A percentile compares a stretch with the other conserved stretches of the same genome.
These are phyloP conservation scores for Achaetomium macrosporum DNA, from an alignment of 2,329 filamentous ascomycete species.

Conservation along the genomic window DNA sequence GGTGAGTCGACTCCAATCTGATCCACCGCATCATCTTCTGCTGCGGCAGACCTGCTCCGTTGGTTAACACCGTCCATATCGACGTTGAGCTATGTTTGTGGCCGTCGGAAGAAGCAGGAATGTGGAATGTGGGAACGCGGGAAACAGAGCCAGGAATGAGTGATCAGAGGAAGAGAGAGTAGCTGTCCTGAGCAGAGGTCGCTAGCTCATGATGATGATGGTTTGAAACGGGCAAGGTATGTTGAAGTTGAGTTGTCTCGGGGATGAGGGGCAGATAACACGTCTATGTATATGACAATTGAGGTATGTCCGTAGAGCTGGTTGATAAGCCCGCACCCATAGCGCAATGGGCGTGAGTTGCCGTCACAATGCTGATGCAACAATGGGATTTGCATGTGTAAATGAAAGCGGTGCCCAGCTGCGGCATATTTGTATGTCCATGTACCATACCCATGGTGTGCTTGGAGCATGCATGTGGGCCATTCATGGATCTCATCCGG, in stretches of 20 bases:
- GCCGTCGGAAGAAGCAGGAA: constrained; percentile 14
- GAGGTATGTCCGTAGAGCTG: not conserved
- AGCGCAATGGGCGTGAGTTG: constrained; percentile 12
- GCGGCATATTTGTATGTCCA: constrained; percentile 25
- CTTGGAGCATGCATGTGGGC: constrained; percentile 8
- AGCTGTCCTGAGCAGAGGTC: constrained; percentile 16
- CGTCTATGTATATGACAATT: constrained; percentile 15
- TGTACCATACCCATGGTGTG: constrained; percentile 16
- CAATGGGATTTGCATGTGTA: constrained; percentile 24
- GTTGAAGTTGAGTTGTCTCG: constrained; percentile 19
- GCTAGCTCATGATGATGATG: constrained; percentile 29
- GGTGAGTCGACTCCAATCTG: constrained; percentile 81
- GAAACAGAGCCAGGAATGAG: constrained; percentile 13
- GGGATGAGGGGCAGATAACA: constrained; percentile 21
- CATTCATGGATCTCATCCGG: constrained; percentile 14
- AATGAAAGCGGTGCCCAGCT: constrained; percentile 16
- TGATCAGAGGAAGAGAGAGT: constrained; percentile 11
- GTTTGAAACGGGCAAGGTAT: constrained; percentile 20
- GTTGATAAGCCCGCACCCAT: constrained; percentile 23
- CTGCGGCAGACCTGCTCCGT: constrained; percentile 46
- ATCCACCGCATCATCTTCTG: constrained; percentile 67
- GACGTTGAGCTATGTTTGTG: constrained; percentile 20
- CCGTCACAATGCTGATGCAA: constrained; percentile 18
- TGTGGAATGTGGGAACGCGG: constrained; percentile 3
- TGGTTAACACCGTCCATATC: constrained; percentile 48